phyloP scores from a whole-genome alignment of 1,284 basidiomycete genomes.

The Cryptococcus sp. region DNA sequence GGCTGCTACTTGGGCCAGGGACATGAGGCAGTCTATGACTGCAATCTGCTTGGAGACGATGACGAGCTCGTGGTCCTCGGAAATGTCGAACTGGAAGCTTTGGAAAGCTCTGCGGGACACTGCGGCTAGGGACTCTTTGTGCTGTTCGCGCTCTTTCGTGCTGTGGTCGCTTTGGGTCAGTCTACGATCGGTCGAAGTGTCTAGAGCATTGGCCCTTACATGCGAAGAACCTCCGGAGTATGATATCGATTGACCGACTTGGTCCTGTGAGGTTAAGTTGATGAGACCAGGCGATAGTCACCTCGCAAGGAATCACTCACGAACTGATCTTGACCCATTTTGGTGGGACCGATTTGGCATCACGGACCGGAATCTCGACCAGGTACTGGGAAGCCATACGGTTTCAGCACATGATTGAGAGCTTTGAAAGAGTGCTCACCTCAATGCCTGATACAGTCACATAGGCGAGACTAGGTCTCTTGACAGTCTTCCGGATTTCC shows the following conservation, averaged over 20 bases:
- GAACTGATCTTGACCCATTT: slow-evolving; percentile 78
- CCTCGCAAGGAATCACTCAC: slow-evolving; percentile 51
- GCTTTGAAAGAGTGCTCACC: slow-evolving; percentile 53
- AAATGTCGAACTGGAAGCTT: slow-evolving; percentile 69
- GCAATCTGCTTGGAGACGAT: slow-evolving; percentile 74
- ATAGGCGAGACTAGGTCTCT: slow-evolving; percentile 76
- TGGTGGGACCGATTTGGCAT: slow-evolving; percentile 71
- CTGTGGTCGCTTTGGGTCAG: slow-evolving; percentile 17
- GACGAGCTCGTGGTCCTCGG: slow-evolving; percentile 68
- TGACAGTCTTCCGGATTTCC: slow-evolving; percentile 69
- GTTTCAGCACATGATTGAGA: slow-evolving; percentile 4
- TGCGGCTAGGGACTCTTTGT: slow-evolving; percentile 70
- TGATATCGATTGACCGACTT: slow-evolving; percentile 77
- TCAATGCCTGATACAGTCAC: slow-evolving; percentile 68
- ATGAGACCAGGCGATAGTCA: slow-evolving; percentile 3
- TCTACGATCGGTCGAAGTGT: background rate
- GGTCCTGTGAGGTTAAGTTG: slow-evolving; percentile 64
- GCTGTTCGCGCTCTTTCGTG: slow-evolving; percentile 72
- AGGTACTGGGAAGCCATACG: slow-evolving; percentile 60
- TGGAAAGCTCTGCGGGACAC: slow-evolving; percentile 66
- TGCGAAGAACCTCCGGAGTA: slow-evolving; percentile 68
- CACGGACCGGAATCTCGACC: slow-evolving; percentile 72
- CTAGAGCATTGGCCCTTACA: slow-evolving; percentile 44
- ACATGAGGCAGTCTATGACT: slow-evolving; percentile 58
- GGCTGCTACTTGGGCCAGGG: slow-evolving; percentile 46